Evolutionary conservation across 164 flowering plant species (phyloP).

Genomic region (Hamamelis virginiana): DNA sequence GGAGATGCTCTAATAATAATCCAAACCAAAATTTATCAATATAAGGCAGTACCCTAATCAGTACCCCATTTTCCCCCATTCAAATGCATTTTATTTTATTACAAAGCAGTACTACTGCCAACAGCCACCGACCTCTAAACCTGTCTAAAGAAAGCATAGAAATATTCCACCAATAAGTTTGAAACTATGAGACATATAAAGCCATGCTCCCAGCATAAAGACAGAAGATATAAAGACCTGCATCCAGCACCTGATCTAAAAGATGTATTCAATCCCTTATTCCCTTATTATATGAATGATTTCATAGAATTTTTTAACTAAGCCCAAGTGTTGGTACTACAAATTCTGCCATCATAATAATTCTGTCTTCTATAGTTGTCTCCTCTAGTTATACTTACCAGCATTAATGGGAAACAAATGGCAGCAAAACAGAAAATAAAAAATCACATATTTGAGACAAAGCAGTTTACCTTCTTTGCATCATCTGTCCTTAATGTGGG

Average conservation of each 20-base stretch:
- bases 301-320: not conserved
- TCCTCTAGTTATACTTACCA: too few species aligned
- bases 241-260: too few species aligned
- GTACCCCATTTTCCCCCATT: not conserved
- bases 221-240: too few species aligned
- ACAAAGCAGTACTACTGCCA: not conserved
- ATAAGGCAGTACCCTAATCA: too few species aligned
- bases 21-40: too few species aligned
- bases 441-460: not conserved
- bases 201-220: too few species aligned
- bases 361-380: too few species aligned
- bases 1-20: too few species aligned
- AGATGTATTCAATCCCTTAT: not conserved
- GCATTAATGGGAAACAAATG: too few species aligned
- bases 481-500: conserved; percentile 70
- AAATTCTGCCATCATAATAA: not conserved
- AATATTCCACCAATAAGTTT: not conserved
- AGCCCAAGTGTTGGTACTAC: not conserved
- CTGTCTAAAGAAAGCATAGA: too few species aligned
- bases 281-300: not conserved
- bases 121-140: not conserved
- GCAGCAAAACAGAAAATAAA: too few species aligned
- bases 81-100: not conserved
- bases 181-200: not conserved
- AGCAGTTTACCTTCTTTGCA: conserved; percentile 66